These are phyloP conservation scores for Backusella tuberculispora DNA, from an alignment of 192 early-diverging fungal species.

Conservation along the genomic window DNA sequence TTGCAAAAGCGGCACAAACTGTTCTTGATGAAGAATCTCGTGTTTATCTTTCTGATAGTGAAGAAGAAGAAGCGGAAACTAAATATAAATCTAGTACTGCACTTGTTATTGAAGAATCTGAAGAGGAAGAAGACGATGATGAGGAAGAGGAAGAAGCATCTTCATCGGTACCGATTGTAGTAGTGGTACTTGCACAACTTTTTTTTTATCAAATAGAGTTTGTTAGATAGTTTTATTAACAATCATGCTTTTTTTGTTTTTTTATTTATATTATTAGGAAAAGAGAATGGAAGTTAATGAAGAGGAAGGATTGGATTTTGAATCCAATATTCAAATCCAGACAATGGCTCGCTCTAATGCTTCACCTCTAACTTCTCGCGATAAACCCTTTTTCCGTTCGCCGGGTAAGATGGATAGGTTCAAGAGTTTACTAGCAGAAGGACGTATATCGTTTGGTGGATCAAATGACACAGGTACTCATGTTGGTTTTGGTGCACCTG, in stretches of 20 bases:
- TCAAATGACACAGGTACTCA: constrained; percentile 23
- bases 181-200: neutral
- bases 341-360: neutral
- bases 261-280: neutral
- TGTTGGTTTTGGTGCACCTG: constrained; percentile 19
- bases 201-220: neutral
- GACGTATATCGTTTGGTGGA: constrained; percentile 20
- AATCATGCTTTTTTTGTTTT: neutral
- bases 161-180: neutral
- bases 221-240: neutral
- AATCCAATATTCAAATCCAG: neutral
- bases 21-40: constrained; percentile 28
- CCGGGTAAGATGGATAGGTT: constrained; percentile 29
- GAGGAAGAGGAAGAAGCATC: neutral
- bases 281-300: constrained; percentile 12
- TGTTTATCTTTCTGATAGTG: constrained; percentile 37
- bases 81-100: neutral
- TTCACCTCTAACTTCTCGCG: neutral
- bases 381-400: constrained; percentile 16
- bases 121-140: constrained; percentile 25
- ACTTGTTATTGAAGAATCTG: neutral
- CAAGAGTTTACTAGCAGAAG: constrained; percentile 14
- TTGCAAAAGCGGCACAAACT: constrained; percentile 43
- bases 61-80: constrained; percentile 29
- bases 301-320: neutral